phyloP scores from a whole-genome alignment of 208 protist species.

The Trypanosoma avium region DNA sequence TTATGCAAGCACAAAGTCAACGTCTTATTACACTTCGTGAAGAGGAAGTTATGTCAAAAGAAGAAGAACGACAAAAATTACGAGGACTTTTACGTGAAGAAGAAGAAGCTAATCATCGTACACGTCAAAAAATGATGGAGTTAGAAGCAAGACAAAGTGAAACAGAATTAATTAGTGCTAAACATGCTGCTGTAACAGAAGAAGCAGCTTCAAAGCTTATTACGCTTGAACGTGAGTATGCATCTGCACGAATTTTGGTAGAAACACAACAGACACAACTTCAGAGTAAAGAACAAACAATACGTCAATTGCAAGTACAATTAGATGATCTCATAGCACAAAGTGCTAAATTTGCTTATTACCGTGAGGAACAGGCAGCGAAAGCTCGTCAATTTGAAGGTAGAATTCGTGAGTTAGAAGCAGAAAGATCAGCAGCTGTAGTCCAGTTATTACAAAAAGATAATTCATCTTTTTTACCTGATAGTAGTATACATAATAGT shows the following conservation, averaged over 20 bases:
- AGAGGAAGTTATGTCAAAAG: conserved; percentile 28
- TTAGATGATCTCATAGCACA: conserved; percentile 20
- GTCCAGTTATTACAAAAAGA: conserved; percentile 2
- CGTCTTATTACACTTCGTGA: conserved; percentile 30
- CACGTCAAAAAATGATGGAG: conserved; percentile 22
- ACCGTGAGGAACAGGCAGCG: conserved; percentile 17
- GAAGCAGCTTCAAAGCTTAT: not conserved
- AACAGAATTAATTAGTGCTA: conserved; percentile 13
- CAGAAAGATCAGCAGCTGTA: not conserved
- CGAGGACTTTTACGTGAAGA: conserved; percentile 31
- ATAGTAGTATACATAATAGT: not conserved
- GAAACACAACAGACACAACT: conserved; percentile 2
- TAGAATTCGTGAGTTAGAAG: conserved; percentile 22
- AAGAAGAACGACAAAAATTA: conserved; percentile 37
- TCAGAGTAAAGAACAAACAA: conserved; percentile 2
- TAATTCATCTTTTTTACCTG: not conserved
- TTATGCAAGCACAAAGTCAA: conserved; percentile 29
- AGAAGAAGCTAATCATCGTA: conserved; percentile 30
- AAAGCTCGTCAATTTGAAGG: conserved; percentile 10
- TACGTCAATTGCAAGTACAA: conserved; percentile 16
- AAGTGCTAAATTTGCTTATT: conserved; percentile 17
- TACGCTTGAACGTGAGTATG: conserved; percentile 12
- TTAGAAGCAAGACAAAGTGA: conserved; percentile 1
- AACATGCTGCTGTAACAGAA: not conserved
- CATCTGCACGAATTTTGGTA: not conserved